phyloP scores from a whole-genome alignment of 129 eudicot genomes.

The Erigeron canadensis region DNA sequence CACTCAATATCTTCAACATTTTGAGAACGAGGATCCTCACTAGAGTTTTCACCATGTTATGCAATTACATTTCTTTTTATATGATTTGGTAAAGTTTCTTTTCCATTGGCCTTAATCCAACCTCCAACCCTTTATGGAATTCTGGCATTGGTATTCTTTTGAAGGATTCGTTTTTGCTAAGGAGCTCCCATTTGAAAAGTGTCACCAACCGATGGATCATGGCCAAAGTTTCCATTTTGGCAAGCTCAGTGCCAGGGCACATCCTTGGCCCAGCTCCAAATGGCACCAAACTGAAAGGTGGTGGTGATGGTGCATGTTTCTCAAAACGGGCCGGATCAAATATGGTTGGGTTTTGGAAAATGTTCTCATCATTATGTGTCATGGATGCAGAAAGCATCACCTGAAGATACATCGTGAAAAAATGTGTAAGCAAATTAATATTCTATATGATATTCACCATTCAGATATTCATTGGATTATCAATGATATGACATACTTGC shows the following conservation, averaged over 20 bases:
- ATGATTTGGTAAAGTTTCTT: background rate
- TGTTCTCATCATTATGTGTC: constrained; percentile 54
- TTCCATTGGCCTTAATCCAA: constrained; percentile 38
- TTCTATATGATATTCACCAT: too few relatives aligned
- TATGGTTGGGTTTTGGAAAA: constrained; percentile 25
- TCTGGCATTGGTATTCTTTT: constrained; percentile 51
- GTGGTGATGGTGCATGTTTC: constrained; percentile 38
- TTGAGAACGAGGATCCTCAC: too few relatives aligned
- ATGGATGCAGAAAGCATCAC: constrained; percentile 35
- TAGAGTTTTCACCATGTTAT: background rate
- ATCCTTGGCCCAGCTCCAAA: background rate
- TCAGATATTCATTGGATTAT: too few relatives aligned
- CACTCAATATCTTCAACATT: too few relatives aligned
- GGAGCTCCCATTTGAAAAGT: constrained; percentile 41
- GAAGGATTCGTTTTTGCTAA: constrained; percentile 37
- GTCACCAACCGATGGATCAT: constrained; percentile 52
- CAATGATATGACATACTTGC: constrained; percentile 32
- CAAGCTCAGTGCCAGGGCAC: constrained; percentile 33
- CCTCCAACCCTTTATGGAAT: constrained; percentile 47
- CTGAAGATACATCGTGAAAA: constrained; percentile 20
- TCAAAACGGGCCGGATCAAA: constrained; percentile 54
- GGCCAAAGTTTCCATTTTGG: constrained; percentile 55
- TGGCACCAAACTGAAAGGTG: constrained; percentile 14
- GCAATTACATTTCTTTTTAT: background rate
- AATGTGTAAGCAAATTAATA: too few relatives aligned